Evolutionary conservation across 2,329 filamentous ascomycete genomes (phyloP).

Genomic region (Trichoderma sp.): DNA sequence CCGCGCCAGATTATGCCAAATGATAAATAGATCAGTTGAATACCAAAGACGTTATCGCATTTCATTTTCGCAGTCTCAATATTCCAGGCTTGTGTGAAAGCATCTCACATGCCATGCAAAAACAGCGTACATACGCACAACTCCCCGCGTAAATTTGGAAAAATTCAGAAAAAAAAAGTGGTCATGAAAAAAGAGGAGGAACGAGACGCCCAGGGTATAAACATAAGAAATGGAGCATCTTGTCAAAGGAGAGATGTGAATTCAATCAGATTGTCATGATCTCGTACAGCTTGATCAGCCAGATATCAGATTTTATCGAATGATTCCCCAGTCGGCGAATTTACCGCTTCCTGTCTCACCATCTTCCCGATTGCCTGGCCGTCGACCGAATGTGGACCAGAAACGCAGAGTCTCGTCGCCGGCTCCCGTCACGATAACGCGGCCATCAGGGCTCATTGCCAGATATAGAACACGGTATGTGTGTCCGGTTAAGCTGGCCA

Average conservation of each 20-base stretch:
- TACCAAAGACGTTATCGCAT: slow-evolving; percentile 21
- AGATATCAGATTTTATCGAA: slow-evolving; percentile 56
- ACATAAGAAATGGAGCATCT: slow-evolving; percentile 21
- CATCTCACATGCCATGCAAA: slow-evolving; percentile 2
- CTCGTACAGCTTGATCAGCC: neutral
- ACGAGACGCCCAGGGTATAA: slow-evolving; percentile 25
- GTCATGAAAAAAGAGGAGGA: slow-evolving; percentile 1
- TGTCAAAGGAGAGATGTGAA: slow-evolving; percentile 20
- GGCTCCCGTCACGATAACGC: slow-evolving; percentile 91
- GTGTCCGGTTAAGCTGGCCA: slow-evolving; percentile 92
- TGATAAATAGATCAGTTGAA: slow-evolving; percentile 35
- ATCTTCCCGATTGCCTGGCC: slow-evolving; percentile 71
- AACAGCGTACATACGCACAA: slow-evolving; percentile 19
- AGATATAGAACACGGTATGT: slow-evolving; percentile 96
- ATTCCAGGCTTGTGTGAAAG: slow-evolving; percentile 17
- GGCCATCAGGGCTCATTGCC: slow-evolving; percentile 95
- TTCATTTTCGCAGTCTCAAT: slow-evolving; percentile 9
- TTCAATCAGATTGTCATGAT: slow-evolving; percentile 16
- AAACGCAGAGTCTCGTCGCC: slow-evolving; percentile 95
- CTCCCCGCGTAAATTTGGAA: slow-evolving; percentile 7
- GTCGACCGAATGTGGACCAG: slow-evolving; percentile 93
- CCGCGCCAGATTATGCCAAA: slow-evolving; percentile 40
- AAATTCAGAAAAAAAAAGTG: slow-evolving; percentile 1
- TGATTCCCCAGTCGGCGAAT: slow-evolving; percentile 81
- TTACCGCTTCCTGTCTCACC: slow-evolving; percentile 63